Evolutionary conservation across 805 yeast species (phyloP), one percentile per base, ranked within the genome.

Genomic region (Suhomyces tanzawaensis): DNA sequence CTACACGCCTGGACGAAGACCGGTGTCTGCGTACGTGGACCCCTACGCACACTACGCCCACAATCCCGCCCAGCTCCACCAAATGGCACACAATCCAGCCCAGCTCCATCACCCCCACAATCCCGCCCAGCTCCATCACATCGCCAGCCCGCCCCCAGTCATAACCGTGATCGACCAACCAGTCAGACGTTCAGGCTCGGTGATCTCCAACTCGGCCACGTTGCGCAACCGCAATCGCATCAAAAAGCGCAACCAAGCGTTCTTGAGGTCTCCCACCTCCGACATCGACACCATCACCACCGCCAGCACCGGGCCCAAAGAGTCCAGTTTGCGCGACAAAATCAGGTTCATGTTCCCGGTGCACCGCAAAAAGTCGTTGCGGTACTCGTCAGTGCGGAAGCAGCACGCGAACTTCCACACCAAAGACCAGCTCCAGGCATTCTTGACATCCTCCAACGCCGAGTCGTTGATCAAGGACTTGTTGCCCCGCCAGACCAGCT

Each of bases 271-370:
- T 7, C 13, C 36, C 30, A 14, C 24, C 17, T 18, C 26, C 22
- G 19, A 45, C 7, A 32, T 9, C 3, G 47, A 33, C 16, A 33
- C 24, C 17, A 4, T 24, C 15, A 33, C 29, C 17, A 23, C 15
- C 25, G 29, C 29, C 7, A 25, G 30, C 12, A 17, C 36, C 4
- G 5, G 17, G 1, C 16, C 23, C 2, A 25, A 33, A 18, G 7
- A 14, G 14, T 7, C 2, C 6, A 11, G 23, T 4, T 33, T 33
- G 8, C 16, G 24, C 12, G 33, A 24, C 22, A 18, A 26, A 25
- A 19, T 50, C 19, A 37, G 42, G 21, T 64, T 57, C 28, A 29
- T 54, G 19, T 67, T 66, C 35, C 71, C 71, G 4, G 67, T 66
- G 4, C 57, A 50, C 32, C 46, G 71, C 28, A 57, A 52, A 25